Evolutionary conservation across 2,329 filamentous ascomycete genomes (phyloP), one percentile per base, ranked within the genome.

Genomic region (Plenodomus biglobosus): DNA sequence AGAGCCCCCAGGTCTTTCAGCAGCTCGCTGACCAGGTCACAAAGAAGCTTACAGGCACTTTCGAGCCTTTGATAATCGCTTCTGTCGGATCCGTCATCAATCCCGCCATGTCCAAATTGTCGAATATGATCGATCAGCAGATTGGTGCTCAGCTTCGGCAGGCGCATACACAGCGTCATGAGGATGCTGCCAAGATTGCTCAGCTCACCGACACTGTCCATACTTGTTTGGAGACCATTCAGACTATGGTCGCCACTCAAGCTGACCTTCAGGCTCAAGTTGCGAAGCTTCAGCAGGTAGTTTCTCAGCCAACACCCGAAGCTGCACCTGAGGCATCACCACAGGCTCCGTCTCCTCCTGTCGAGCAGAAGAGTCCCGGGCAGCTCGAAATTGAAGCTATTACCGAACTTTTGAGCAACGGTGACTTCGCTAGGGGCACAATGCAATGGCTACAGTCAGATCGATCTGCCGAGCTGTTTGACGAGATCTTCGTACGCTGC

Each of bases 1-100:
- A 89, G 64, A 87, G 86, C 56, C 84, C 85, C 10, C 86, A 92
- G 40, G 78, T 94, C 34, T 76, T 90, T 54, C 86, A 86, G 62
- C 75, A 80, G 6, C 83, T 96, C 45, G 81, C 86, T 3, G 89
- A 95, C 44, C 81, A 85, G 42, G 80, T 95, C 27, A 78, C 84
- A 2, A 81, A 83, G 56, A 84, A 82, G 40, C 80, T 96, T 22
- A 76, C 82, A 3, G 75, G 81, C 37, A 84, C 82, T 45, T 78
- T 96, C 21, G 87, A 95, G 62, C 81, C 81, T 22, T 78, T 94
- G 17, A 49, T 71, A n/a, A 76, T 82, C 1, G 86, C 88, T 1
- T 77, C 83, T 10, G 58, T 68, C 7, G 65, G 59, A 34, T 61
- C 64, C 8, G 77, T 90, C 55, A 80, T 87, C 13, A 76, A 80